phyloP scores from a whole-genome alignment of 2,329 filamentous ascomycete species.

The Colletotrichum cereale region DNA sequence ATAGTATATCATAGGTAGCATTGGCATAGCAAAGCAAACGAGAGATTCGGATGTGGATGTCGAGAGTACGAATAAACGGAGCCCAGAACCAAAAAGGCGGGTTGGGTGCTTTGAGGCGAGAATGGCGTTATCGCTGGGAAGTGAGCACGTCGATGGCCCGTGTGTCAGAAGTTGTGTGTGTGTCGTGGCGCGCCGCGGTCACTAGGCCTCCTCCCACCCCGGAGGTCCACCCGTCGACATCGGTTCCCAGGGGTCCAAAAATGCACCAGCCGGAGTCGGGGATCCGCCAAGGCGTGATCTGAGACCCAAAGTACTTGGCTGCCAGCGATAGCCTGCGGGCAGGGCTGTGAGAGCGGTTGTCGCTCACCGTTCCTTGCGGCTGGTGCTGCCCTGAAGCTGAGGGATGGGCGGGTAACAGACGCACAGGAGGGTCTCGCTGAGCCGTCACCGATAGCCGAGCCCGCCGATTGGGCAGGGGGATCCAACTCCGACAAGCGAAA shows the following conservation, averaged over 20 bases:
- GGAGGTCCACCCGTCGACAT: conserved; percentile 30
- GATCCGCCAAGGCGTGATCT: conserved; percentile 16
- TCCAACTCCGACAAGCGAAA: conserved; percentile 24
- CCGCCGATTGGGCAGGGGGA: conserved; percentile 21
- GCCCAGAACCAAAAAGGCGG: conserved; percentile 14
- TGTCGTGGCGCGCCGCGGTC: not conserved
- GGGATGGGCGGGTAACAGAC: conserved; percentile 23
- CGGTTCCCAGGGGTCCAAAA: conserved; percentile 34
- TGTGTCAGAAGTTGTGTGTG: not conserved
- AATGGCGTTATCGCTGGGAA: conserved; percentile 54
- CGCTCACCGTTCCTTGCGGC: conserved; percentile 6
- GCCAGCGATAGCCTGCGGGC: conserved; percentile 7
- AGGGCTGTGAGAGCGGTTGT: conserved; percentile 18
- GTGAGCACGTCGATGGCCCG: not conserved
- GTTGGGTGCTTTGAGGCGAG: conserved; percentile 52
- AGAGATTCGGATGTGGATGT: not conserved
- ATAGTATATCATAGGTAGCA: not conserved
- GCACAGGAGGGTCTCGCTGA: conserved; percentile 33
- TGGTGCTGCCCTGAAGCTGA: not conserved
- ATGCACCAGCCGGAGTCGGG: not conserved
- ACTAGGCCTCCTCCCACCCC: not conserved
- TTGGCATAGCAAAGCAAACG: not conserved
- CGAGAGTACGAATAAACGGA: not conserved
- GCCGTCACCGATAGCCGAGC: conserved; percentile 36
- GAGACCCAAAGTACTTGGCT: not conserved